phyloP scores from a whole-genome alignment of 2,329 filamentous ascomycete genomes.

The Aspergillus tubingensis region DNA sequence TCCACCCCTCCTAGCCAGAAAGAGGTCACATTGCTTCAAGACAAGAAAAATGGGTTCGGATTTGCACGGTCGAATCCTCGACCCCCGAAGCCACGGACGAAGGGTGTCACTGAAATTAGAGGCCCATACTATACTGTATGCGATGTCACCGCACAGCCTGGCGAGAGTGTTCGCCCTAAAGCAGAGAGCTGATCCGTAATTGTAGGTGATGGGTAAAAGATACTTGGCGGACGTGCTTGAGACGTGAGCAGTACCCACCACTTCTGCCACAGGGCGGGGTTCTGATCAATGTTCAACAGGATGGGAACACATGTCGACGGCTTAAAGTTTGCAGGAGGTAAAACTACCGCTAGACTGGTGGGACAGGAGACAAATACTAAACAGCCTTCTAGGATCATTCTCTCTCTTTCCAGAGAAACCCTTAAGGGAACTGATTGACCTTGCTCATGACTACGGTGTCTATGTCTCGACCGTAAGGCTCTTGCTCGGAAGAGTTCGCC shows the following conservation, averaged over 20 bases:
- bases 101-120: constrained; percentile 57
- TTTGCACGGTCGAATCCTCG: constrained; percentile 54
- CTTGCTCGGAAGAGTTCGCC: background rate
- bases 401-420: constrained; percentile 51
- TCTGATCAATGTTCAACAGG: constrained; percentile 28
- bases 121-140: constrained; percentile 57
- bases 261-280: background rate
- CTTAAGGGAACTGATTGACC: constrained; percentile 51
- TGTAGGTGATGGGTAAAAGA: constrained; percentile 52
- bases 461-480: constrained; percentile 54
- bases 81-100: constrained; percentile 52
- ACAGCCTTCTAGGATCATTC: constrained; percentile 46
- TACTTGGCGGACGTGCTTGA: constrained; percentile 57
- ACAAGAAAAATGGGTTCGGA: constrained; percentile 52
- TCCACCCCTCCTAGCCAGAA: constrained; percentile 19
- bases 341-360: background rate
- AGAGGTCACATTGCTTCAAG: constrained; percentile 47
- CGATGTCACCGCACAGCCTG: background rate
- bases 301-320: constrained; percentile 59
- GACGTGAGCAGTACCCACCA: constrained; percentile 41
- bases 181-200: background rate
- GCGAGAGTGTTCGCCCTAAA: background rate
- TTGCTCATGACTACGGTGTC: constrained; percentile 52
- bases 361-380: background rate
- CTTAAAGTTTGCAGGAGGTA: constrained; percentile 56